These are phyloP conservation scores for Melaleuca alternifolia DNA, from an alignment of 345 rosid genomes.

Conservation along the genomic window DNA sequence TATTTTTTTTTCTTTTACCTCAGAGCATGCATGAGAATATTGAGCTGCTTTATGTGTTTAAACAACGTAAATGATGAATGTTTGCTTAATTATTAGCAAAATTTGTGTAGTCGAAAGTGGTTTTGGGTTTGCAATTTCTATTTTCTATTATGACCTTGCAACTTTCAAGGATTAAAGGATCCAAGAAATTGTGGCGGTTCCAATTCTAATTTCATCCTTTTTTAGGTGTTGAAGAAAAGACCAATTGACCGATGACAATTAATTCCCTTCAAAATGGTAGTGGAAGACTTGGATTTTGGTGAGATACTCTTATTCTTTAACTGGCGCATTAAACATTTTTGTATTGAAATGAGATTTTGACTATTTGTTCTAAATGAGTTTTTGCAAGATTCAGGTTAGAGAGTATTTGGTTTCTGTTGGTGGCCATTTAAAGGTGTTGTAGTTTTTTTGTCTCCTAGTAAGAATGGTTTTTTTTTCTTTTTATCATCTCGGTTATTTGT, in stretches of 20 bases:
- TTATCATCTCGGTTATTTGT: background rate
- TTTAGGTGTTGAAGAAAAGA: conserved; percentile 84
- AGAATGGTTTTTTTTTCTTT: background rate
- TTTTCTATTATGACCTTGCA: background rate
- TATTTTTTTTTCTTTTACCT: too few relatives aligned
- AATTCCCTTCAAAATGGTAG: conserved; percentile 92
- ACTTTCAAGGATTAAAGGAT: background rate
- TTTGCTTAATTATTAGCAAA: background rate
- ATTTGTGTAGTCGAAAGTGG: background rate
- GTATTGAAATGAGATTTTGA: background rate
- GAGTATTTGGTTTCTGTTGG: conserved; percentile 91
- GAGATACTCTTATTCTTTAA: conserved; percentile 8
- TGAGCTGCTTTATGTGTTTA: too few relatives aligned
- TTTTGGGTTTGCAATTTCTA: background rate
- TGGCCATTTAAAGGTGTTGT: conserved; percentile 67
- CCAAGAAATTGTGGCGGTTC: background rate
- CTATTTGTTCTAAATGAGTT: background rate
- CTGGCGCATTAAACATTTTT: background rate
- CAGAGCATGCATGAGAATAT: too few relatives aligned
- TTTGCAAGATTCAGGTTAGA: conserved; percentile 69
- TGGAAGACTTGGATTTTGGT: conserved; percentile 97
- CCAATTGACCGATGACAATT: conserved; percentile 66
- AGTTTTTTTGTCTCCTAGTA: background rate
- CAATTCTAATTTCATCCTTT: background rate
- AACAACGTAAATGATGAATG: too few relatives aligned